A percentile compares a stretch with the other conserved stretches of the same genome.
phyloP scores from a whole-genome alignment of 2,329 filamentous ascomycete species.

The Nannizziopsis arthrosporioides region DNA sequence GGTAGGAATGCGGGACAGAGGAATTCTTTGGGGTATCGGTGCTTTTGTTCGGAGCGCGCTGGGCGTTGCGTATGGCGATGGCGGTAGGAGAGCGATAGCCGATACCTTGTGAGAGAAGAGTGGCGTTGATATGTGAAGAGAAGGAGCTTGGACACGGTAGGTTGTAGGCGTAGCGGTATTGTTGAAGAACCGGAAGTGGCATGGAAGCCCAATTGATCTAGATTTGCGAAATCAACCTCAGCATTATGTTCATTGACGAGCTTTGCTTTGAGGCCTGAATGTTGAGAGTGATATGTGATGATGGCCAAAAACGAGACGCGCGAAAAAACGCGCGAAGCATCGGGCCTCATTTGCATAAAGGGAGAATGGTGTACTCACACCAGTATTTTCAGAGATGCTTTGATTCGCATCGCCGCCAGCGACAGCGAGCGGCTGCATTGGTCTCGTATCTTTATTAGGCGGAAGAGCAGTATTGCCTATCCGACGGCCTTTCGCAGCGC shows the following conservation, averaged over 20 bases:
- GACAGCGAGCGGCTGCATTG: slow-evolving; percentile 17
- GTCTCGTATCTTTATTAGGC: slow-evolving; percentile 20
- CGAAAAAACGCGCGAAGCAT: slow-evolving; percentile 6
- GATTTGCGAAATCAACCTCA: slow-evolving; percentile 5
- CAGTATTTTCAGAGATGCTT: slow-evolving; percentile 17
- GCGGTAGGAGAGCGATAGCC: slow-evolving; percentile 36
- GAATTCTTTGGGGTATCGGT: neutral
- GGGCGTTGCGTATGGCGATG: slow-evolving; percentile 26
- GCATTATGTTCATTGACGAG: slow-evolving; percentile 5
- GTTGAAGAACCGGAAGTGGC: slow-evolving; percentile 36
- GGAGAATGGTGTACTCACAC: slow-evolving; percentile 22
- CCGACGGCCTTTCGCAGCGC: slow-evolving; percentile 26
- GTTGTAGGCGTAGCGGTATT: slow-evolving; percentile 39
- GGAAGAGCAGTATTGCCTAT: slow-evolving; percentile 18
- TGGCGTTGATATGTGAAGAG: slow-evolving; percentile 35
- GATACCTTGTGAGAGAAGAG: slow-evolving; percentile 36
- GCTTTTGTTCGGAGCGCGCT: slow-evolving; percentile 18
- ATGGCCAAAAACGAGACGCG: neutral
- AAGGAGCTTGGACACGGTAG: slow-evolving; percentile 35
- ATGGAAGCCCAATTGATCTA: slow-evolving; percentile 36
- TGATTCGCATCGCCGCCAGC: slow-evolving; percentile 14
- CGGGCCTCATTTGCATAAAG: neutral
- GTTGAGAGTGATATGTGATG: slow-evolving; percentile 15
- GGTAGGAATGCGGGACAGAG: neutral
- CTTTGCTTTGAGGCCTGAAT: slow-evolving; percentile 14